phyloP scores from a whole-genome alignment of 129 eudicot genomes.

The Pittosporum tobira region DNA sequence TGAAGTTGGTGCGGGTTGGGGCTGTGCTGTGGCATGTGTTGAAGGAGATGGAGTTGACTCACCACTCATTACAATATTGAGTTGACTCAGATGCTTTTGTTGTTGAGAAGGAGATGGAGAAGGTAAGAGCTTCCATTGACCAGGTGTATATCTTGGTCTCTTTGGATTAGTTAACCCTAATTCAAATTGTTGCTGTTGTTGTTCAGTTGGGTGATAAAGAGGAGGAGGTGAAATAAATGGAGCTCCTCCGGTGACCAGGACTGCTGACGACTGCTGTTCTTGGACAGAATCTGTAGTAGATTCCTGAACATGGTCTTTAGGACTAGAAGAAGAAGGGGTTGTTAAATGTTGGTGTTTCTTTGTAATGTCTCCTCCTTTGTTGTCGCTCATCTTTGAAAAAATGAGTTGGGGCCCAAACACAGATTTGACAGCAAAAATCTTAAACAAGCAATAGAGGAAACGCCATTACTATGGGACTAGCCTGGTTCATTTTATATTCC shows the following conservation, averaged over 20 bases:
- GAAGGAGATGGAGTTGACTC: conserved; percentile 37
- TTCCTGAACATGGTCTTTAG: conserved; percentile 39
- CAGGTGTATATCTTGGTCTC: conserved; percentile 53
- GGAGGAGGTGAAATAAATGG: conserved; percentile 31
- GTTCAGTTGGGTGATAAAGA: conserved; percentile 17
- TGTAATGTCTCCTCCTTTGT: conserved; percentile 36
- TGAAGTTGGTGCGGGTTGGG: conserved; percentile 34
- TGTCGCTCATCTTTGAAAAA: conserved; percentile 31
- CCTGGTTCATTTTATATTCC: conserved; percentile 16
- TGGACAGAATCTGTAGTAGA: conserved; percentile 11
- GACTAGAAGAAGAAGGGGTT: conserved; percentile 36
- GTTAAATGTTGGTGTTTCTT: conserved; percentile 38
- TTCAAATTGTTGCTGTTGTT: conserved; percentile 18
- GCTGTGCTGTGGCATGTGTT: background rate
- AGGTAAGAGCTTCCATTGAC: conserved; percentile 65
- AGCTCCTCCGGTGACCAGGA: conserved; percentile 5
- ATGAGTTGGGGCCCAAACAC: conserved; percentile 10
- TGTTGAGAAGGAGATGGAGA: conserved; percentile 29
- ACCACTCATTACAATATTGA: background rate
- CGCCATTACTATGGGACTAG: conserved; percentile 13
- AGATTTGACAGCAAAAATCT: conserved; percentile 8
- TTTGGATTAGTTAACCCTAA: conserved; percentile 21
- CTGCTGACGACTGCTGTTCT: conserved; percentile 2
- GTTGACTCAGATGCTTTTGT: conserved; percentile 19
- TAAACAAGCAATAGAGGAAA: conserved; percentile 10